These are phyloP conservation scores for Russula earlei DNA, from an alignment of 768 basidiomycete species.

Conservation along the genomic window DNA sequence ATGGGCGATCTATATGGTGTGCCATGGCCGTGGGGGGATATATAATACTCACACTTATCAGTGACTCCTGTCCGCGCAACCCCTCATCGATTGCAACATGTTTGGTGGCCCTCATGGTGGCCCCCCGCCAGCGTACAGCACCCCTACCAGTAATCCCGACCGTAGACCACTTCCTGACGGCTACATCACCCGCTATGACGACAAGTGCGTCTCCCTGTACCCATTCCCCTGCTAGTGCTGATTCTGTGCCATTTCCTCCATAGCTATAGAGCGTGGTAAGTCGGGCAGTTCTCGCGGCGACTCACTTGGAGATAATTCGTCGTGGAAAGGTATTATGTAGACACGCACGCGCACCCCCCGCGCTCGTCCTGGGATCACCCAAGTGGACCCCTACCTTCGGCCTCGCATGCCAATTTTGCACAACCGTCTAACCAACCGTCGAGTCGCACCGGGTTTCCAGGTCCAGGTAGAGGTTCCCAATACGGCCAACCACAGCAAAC, in stretches of 20 bases:
- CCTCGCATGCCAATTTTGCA: conserved; percentile 23
- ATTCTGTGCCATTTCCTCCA: conserved; percentile 18
- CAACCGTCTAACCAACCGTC: conserved; percentile 40
- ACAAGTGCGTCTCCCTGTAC: conserved; percentile 41
- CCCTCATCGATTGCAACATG: conserved; percentile 33
- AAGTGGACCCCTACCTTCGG: conserved; percentile 34
- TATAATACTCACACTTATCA: conserved; percentile 17
- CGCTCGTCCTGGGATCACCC: conserved; percentile 66
- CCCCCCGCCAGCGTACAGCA: conserved; percentile 23
- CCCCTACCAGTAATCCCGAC: conserved; percentile 39
- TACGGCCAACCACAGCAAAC: conserved; percentile 22
- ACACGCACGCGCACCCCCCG: conserved; percentile 52
- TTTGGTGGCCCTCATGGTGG: no score
- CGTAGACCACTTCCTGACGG: conserved; percentile 52
- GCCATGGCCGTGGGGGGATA: no score
- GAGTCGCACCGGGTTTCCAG: conserved; percentile 17
- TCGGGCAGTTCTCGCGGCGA: background rate
- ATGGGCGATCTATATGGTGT: background rate
- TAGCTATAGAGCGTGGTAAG: conserved; percentile 62
- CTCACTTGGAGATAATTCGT: background rate
- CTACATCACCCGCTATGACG: conserved; percentile 61
- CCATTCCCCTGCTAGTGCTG: conserved; percentile 19
- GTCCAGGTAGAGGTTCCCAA: background rate
- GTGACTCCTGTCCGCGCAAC: conserved; percentile 5
- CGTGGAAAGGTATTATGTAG: conserved; percentile 62